Evolutionary conservation across 2,329 filamentous ascomycete genomes (phyloP).

Genomic region (Aspergillus sojae): DNA sequence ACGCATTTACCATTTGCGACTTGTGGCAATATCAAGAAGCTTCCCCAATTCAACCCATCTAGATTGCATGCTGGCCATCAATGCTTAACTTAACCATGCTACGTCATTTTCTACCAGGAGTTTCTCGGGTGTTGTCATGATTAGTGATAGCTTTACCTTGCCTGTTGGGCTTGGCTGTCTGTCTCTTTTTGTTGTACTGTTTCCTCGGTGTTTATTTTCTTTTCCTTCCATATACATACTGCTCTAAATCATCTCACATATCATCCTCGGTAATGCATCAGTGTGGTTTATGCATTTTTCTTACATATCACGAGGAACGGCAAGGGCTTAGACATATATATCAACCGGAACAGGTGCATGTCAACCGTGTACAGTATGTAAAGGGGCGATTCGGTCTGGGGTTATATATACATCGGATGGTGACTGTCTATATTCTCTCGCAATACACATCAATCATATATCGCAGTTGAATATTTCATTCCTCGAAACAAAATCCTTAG

Average conservation of each 20-base stretch:
- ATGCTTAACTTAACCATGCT: background rate
- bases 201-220: background rate
- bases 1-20: background rate
- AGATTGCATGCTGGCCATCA: constrained; percentile 20
- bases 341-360: constrained; percentile 10
- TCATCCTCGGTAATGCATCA: background rate
- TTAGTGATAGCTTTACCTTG: background rate
- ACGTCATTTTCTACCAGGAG: background rate
- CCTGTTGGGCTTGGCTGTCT: background rate
- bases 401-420: background rate
- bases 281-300: background rate
- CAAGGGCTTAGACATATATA: constrained; percentile 3
- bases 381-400: background rate
- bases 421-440: background rate
- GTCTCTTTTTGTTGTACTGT: background rate
- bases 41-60: background rate
- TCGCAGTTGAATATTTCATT: background rate
- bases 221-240: background rate
- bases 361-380: constrained; percentile 10
- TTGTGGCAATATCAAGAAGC: background rate
- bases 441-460: background rate
- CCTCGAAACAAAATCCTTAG: background rate
- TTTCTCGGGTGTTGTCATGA: constrained; percentile 5
- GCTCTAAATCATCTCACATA: background rate
- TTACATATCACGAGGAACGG: background rate